Conservation (phyloP, 1,284 basidiomycete species). For the Ganoderma sp. region DNA sequence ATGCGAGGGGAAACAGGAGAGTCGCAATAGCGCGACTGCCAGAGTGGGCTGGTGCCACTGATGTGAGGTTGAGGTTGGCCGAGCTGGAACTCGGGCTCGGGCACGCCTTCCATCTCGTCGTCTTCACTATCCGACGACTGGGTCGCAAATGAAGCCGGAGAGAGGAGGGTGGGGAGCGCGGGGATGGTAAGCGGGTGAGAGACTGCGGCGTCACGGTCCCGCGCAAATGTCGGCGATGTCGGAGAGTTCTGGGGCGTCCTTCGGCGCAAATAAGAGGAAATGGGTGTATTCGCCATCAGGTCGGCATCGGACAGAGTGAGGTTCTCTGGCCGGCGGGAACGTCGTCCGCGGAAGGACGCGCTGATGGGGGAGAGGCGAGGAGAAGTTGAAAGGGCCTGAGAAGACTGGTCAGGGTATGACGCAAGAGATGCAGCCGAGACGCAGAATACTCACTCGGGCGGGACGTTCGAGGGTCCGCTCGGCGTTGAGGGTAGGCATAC, state of each 20-base stretch:
- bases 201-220: slow-evolving; percentile 41
- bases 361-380: slow-evolving; percentile 50
- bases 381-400: slow-evolving; percentile 50
- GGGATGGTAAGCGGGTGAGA: slow-evolving; percentile 64
- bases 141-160: slow-evolving; percentile 31
- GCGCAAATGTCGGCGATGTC: slow-evolving; percentile 63
- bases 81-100: slow-evolving; percentile 30
- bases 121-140: slow-evolving; percentile 41
- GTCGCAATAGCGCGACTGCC: slow-evolving; percentile 35
- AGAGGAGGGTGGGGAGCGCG: slow-evolving; percentile 52
- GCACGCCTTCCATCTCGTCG: slow-evolving; percentile 37
- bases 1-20: slow-evolving; percentile 30
- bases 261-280: slow-evolving; percentile 77
- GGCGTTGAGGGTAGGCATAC: slow-evolving; percentile 42
- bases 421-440: not conserved
- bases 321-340: slow-evolving; percentile 37
- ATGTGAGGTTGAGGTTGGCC: slow-evolving; percentile 23
- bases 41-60: slow-evolving; percentile 21
- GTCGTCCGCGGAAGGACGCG: slow-evolving; percentile 33
- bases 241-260: slow-evolving; percentile 77
- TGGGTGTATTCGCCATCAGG: slow-evolving; percentile 61
- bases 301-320: slow-evolving; percentile 43
- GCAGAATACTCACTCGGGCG: slow-evolving; percentile 38
- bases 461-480: slow-evolving; percentile 35
- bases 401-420: slow-evolving; percentile 11